phyloP scores from a whole-genome alignment of 805 yeast genomes.

The Schwanniomyces sp. region DNA sequence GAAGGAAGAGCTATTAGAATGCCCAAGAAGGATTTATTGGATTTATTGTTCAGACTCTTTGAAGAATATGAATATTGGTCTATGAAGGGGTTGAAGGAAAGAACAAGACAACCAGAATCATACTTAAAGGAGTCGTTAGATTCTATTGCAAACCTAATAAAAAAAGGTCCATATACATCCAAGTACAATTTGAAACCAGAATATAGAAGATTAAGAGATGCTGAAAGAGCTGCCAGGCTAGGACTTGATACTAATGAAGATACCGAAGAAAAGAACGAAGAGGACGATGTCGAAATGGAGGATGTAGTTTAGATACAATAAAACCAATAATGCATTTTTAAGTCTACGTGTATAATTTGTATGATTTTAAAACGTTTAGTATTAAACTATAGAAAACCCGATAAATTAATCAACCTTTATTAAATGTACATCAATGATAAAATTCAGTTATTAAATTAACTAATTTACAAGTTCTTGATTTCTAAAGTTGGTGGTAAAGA shows the following conservation, averaged over 20 bases:
- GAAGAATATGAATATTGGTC: conserved; percentile 98
- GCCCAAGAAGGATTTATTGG: conserved; percentile 90
- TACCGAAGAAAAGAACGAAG: conserved; percentile 49
- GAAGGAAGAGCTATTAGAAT: conserved; percentile 92
- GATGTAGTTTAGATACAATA: conserved; percentile 51
- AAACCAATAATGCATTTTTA: not conserved
- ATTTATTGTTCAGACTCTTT: conserved; percentile 81
- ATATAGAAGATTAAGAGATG: conserved; percentile 76
- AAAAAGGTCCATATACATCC: conserved; percentile 94
- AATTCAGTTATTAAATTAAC: conserved; percentile 3
- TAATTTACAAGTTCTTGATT: conserved; percentile 51
- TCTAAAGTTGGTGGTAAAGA: conserved; percentile 93
- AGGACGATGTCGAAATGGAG: conserved; percentile 71
- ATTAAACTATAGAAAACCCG: conserved; percentile 9
- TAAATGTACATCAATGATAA: conserved; percentile 9
- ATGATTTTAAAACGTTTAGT: conserved; percentile 1
- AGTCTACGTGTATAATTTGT: not conserved
- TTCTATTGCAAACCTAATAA: conserved; percentile 82
- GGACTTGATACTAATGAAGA: conserved; percentile 49
- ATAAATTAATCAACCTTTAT: conserved; percentile 8
- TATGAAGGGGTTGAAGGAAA: conserved; percentile 87
- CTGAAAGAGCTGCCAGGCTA: conserved; percentile 66
- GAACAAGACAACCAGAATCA: conserved; percentile 93
- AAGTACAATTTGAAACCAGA: conserved; percentile 90
- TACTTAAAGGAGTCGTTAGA: conserved; percentile 90